Base-by-base conservation (phyloP, 257 asterid species). In the Penstemon davidsonii region DNA sequence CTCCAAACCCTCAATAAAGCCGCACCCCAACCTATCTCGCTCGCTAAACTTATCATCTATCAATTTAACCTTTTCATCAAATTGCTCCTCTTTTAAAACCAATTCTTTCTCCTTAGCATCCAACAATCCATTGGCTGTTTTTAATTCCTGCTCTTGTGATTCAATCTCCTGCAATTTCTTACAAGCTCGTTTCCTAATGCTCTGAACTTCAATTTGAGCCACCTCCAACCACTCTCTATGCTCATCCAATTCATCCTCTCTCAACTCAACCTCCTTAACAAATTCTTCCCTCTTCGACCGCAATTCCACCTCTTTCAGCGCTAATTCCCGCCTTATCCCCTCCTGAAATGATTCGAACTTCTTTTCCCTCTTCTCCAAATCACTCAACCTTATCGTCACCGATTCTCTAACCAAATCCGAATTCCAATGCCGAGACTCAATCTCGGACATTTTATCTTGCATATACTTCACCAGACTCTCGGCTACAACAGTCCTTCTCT, bases 281-380 rank as follows among this genome's bases (percentile, higher is more conserved):
- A 65, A 54, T 40, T 50, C 41, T 13, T 51, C 58, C 69, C 79
- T 56, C 60, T 19, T 58, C 63, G 13, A n/a, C 6, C 54, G 42
- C 76, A 54, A 10, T 10, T 70, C 80, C 46, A 52, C 70, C 40
- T 71, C 69, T 43, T 43, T 62, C 45, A 7, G 3, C 13, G 45
- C 73, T 6, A 71, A 10, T 18, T 72, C 70, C 71, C 75, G 52
- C 70, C 5, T 75, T 62, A 55, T 70, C 72, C 72, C 47, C 55
- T 67, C 77, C 54, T 37, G 60, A 66, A 71, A 60, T 38, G 11
- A 18, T 47, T 60, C 65, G 40, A 69, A 54, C 3, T 43, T 55
- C 57, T 13, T 57, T 65, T 52, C 69, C 55, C 62, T 81, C 63
- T 55, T 70, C 76, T 67, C 60, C 63, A 66, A 54, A 7, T 47